Evolutionary conservation across 176 grass and related monocot species (phyloP), one percentile per base, ranked within the genome.

Genomic region (Lolium rigidum): DNA sequence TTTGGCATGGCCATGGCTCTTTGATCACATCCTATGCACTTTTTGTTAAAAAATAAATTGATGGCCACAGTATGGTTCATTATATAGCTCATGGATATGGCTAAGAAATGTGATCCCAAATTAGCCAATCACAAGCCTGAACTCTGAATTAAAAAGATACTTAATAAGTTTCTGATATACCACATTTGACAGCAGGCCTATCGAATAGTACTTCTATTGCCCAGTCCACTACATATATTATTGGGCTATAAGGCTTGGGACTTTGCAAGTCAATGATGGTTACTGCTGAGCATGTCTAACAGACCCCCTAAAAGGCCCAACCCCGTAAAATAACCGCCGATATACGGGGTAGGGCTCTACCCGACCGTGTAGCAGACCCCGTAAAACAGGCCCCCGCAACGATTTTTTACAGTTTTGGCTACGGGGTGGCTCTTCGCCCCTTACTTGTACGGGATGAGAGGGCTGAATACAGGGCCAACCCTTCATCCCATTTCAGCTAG

Each of bases 21-120:
- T 5, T 2, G 47, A 75, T 18, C 47, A 75, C 48, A 31, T 52
- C 7, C 7, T 75, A 75, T 75, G 72, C 46, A 51, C 13, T 74
- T 18, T 44, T 51, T 51, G 70, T 28, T 75, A 75, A 52, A 75
- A 52, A 75, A 52, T 1, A 75, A 46, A 75, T 52, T 75, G 72
- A 52, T 52, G 24, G 72, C 25, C 1, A 14, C 72, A 25, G 6
- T 6, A 21, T 46, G 18, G 20, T 9, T 82, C 22, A 56, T 83
- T 15, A 59, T 73, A 51, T 28, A 60, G 58, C 26, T 37, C 35
- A 74, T 58, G 48, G 37, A 58, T 85, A 81, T 68, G 13, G 17
- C 5, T 38, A 24, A 6, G 35, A 25, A 10, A 38, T 66, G 59
- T 57, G 75, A 80, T 38, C 17, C 24, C 66, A 85, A 20, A 68